Base-by-base conservation (phyloP, 805 yeast species). In the Hanseniaspora clermontiae region DNA sequence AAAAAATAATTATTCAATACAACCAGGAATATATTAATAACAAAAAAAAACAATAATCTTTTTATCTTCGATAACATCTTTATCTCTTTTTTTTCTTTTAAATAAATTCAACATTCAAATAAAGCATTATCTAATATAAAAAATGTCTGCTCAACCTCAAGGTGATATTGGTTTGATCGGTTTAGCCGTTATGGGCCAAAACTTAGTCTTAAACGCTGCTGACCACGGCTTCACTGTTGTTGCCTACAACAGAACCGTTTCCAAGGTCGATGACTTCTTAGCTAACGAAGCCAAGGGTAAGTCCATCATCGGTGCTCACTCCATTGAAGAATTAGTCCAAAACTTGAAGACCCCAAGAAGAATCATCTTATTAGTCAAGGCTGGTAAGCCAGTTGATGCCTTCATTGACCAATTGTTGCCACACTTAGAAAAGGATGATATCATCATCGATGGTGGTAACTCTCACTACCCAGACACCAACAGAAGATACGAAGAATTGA, bases 161-260 rank as follows among this genome's bases (percentile, higher is more conserved):
- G 93, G 91, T 79, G 98, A 91, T 83, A 83, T 91, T 74, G 98
- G 97, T 75, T 87, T 91, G 73, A 90, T 93, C 70, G 98, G 98
- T 72, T 81, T 91, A 81, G 98, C 98, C 84, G 98, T 91, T 65
- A 91, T 91, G 98, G 98, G 98, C 75, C 95, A 87, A 80, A 91
- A 91, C 82, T 78, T 91, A 80, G 88, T 91, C 72, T 80, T 91
- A 64, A 91, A 91, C 75, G 95, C 95, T 69, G 98, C 98, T 65
- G 98, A 91, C 80, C 95, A 91, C 77, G 97, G 97, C 59, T 91
- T 81, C 80, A 88, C 96, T 63, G 97, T 93, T 67, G 96, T 88
- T 68, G 97, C 97, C 60, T 93, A 80, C 85, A 91, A 91, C 93
- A 88, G 98, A 83, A 93, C 97, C 60, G 87, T 83, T 60, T 74